phyloP scores from a whole-genome alignment of 1,284 basidiomycete species.

The Abortiporus biennis region DNA sequence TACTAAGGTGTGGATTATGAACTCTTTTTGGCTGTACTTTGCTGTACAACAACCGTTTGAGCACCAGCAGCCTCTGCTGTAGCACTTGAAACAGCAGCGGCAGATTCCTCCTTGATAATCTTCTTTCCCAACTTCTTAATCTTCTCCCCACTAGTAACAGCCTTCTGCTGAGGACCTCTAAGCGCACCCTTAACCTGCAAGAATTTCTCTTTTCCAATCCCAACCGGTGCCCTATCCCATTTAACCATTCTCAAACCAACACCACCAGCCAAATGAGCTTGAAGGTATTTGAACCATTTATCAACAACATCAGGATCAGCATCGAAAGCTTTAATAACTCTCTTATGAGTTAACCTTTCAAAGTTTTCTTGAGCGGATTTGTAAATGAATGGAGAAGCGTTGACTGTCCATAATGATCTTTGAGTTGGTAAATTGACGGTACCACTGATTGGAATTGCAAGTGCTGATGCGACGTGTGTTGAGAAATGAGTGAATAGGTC shows the following conservation, averaged over 20 bases:
- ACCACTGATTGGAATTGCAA: slow-evolving; percentile 79
- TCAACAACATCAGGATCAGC: slow-evolving; percentile 77
- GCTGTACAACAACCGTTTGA: neutral
- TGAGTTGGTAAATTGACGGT: slow-evolving; percentile 71
- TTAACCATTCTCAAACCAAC: slow-evolving; percentile 82
- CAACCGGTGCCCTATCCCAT: slow-evolving; percentile 70
- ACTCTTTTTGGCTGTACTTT: too few relatives aligned
- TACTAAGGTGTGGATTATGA: too few relatives aligned
- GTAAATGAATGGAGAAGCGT: slow-evolving; percentile 83
- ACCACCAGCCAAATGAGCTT: slow-evolving; percentile 74
- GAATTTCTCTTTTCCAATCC: slow-evolving; percentile 48
- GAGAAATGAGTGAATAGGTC: slow-evolving; percentile 85
- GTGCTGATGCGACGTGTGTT: slow-evolving; percentile 74
- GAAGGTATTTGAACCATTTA: slow-evolving; percentile 78
- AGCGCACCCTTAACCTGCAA: slow-evolving; percentile 28
- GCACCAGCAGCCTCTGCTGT: neutral
- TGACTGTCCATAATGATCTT: slow-evolving; percentile 83
- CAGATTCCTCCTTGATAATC: slow-evolving; percentile 41
- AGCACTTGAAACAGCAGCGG: slow-evolving; percentile 21
- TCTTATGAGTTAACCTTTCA: slow-evolving; percentile 77
- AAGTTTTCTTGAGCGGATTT: slow-evolving; percentile 98
- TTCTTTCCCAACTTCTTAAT: slow-evolving; percentile 34
- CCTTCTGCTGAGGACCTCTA: slow-evolving; percentile 11
- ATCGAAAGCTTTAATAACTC: slow-evolving; percentile 90
- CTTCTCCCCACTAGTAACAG: slow-evolving; percentile 19